Evolutionary conservation across 345 rosid genomes (phyloP).

Genomic region (Lepidium sativum): DNA sequence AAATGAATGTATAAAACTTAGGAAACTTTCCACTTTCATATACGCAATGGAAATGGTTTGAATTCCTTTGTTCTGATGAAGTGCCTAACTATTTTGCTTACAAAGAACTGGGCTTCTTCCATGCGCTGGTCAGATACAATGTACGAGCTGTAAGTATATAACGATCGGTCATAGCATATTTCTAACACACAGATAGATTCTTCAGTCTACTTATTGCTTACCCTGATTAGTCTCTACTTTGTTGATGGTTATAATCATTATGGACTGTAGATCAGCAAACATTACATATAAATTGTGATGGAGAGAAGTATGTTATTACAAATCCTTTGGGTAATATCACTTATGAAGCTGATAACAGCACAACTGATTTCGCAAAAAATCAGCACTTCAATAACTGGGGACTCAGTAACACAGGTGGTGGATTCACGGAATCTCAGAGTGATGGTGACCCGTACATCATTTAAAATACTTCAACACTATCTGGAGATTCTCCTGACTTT

Average conservation of each 20-base stretch:
- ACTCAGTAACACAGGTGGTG: conserved; percentile 2
- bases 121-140: not conserved
- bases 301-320: not conserved
- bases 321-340: not conserved
- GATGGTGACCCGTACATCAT: not conserved
- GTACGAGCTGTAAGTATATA: not conserved
- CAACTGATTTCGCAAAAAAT: not conserved
- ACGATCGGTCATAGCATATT: too few species aligned
- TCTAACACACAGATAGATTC: too few species aligned
- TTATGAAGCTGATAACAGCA: conserved; percentile 4
- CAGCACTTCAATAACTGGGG: not conserved
- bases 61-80: too few species aligned
- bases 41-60: too few species aligned
- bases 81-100: too few species aligned
- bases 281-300: conserved; percentile 21
- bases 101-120: not conserved
- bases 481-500: conserved; percentile 13
- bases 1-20: too few species aligned
- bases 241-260: not conserved
- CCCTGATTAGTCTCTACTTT: too few species aligned
- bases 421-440: too few species aligned
- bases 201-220: too few species aligned
- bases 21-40: too few species aligned
- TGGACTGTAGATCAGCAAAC: not conserved
- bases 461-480: not conserved